Conservation (phyloP, 2,329 filamentous ascomycete genomes). For the Claviceps digitariae region DNA sequence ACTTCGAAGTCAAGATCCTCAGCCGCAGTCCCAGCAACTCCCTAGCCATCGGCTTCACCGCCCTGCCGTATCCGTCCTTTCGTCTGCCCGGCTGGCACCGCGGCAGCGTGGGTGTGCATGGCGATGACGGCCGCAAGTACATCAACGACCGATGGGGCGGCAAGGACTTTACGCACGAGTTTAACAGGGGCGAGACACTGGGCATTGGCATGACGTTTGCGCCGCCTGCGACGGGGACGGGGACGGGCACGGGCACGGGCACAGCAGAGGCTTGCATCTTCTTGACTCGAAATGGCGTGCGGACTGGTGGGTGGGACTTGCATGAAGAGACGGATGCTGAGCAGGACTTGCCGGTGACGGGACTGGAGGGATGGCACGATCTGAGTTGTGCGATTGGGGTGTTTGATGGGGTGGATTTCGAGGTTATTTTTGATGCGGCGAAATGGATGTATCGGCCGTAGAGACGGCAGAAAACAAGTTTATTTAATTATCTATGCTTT, state of each 20-base stretch:
- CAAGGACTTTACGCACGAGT: constrained; percentile 50
- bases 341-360: constrained; percentile 47
- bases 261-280: constrained; percentile 33
- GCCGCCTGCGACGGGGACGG: constrained; percentile 15
- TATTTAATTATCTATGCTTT: neutral
- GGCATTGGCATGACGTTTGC: constrained; percentile 58
- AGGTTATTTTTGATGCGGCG: constrained; percentile 47
- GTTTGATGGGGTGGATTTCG: constrained; percentile 54
- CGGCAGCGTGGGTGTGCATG: constrained; percentile 61
- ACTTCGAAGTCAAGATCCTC: constrained; percentile 56
- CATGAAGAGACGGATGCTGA: constrained; percentile 59
- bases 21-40: constrained; percentile 30
- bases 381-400: constrained; percentile 57
- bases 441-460: constrained; percentile 40
- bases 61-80: constrained; percentile 64
- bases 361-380: constrained; percentile 59
- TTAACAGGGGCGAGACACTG: constrained; percentile 50
- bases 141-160: constrained; percentile 66
- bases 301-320: constrained; percentile 52
- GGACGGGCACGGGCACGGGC: constrained; percentile 14
- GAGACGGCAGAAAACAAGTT: too few relatives aligned
- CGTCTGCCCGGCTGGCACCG: constrained; percentile 72
- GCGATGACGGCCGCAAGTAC: constrained; percentile 65
- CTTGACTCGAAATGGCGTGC: constrained; percentile 53
- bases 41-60: constrained; percentile 56